Evolutionary conservation across 257 asterid genomes (phyloP).

Genomic region (Solanum piurae): DNA sequence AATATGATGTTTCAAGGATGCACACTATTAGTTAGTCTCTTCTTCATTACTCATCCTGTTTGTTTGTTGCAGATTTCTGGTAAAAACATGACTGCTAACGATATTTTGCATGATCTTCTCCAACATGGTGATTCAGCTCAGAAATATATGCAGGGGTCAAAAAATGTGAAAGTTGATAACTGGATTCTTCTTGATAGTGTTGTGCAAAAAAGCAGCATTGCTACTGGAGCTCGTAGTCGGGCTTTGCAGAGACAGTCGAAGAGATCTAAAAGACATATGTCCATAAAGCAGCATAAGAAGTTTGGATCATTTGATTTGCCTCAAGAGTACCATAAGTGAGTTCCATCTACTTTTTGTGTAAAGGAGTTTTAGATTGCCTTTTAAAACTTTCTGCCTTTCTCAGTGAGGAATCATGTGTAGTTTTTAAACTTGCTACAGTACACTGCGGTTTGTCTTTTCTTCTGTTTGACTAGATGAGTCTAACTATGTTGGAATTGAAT

Average conservation of each 20-base stretch:
- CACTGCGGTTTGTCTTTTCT: neutral
- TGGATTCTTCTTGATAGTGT: slow-evolving; percentile 80
- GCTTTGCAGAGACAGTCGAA: slow-evolving; percentile 37
- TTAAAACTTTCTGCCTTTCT: neutral
- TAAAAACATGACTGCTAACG: slow-evolving; percentile 28
- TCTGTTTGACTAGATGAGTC: neutral
- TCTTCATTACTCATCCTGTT: slow-evolving; percentile 2
- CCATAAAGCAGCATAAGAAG: slow-evolving; percentile 57
- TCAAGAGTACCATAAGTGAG: slow-evolving; percentile 61
- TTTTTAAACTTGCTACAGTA: neutral
- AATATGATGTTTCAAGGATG: neutral
- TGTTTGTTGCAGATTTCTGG: slow-evolving; percentile 31
- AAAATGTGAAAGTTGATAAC: slow-evolving; percentile 53
- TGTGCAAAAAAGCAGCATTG: slow-evolving; percentile 36
- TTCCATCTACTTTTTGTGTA: neutral
- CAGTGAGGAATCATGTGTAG: neutral
- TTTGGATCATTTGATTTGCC: slow-evolving; percentile 54
- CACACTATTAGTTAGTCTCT: neutral
- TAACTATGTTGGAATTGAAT: neutral
- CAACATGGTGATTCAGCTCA: slow-evolving; percentile 75
- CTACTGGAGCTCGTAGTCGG: slow-evolving; percentile 12
- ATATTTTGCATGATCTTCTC: slow-evolving; percentile 61
- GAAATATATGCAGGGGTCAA: slow-evolving; percentile 76
- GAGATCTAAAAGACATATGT: slow-evolving; percentile 74
- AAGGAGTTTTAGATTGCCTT: neutral